Conservation (phyloP, 2,329 filamentous ascomycete species). For the Colletotrichum melonis region DNA sequence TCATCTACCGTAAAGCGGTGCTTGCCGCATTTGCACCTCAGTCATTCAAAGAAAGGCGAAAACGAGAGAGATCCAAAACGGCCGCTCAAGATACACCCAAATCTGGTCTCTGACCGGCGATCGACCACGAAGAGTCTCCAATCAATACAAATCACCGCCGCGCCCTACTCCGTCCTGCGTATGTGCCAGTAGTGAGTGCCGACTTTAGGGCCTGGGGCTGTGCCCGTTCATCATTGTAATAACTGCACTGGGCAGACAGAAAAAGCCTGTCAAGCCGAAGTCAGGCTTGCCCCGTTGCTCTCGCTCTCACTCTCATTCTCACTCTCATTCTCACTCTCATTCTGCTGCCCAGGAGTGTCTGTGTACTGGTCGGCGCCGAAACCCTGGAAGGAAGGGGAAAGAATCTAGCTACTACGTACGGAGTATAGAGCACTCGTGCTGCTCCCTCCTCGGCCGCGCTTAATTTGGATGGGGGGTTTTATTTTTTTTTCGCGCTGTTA, state of each 20-base stretch:
- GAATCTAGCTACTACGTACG: too few relatives aligned
- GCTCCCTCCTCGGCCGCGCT: background rate
- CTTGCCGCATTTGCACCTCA: background rate
- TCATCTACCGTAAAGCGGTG: background rate
- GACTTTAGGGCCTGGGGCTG: background rate
- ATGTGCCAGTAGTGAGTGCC: background rate
- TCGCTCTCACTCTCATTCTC: too few relatives aligned
- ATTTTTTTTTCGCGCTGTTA: background rate
- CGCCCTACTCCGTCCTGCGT: background rate
- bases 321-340: background rate
- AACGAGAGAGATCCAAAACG: background rate
- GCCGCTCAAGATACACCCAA: background rate
- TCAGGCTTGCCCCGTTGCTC: background rate
- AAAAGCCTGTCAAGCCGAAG: background rate
- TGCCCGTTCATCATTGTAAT: too few relatives aligned
- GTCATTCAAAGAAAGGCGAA: background rate
- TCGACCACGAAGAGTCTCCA: background rate
- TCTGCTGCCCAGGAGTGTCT: background rate
- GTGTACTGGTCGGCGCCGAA: background rate
- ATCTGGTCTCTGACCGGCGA: constrained; percentile 4
- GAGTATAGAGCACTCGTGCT: too few relatives aligned
- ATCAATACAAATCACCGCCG: constrained; percentile 8
- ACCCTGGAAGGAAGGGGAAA: background rate
- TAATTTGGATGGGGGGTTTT: background rate
- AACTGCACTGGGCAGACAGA: background rate